Conservation (phyloP, 139 green algal species). For the Chlamydomonas sp. region DNA sequence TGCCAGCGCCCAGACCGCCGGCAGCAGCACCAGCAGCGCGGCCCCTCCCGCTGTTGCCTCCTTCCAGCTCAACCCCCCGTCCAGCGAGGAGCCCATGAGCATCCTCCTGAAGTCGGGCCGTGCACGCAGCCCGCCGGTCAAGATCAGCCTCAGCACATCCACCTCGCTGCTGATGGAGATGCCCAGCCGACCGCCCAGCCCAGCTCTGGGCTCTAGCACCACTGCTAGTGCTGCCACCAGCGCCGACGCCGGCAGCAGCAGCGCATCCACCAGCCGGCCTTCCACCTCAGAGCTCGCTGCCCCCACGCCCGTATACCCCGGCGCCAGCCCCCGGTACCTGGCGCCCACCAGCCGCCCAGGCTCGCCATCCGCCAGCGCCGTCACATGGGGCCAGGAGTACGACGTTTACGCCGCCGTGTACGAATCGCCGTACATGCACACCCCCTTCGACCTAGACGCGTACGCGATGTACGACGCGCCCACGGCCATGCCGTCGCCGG, state of each 20-base stretch:
- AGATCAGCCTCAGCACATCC: slow-evolving; percentile 25
- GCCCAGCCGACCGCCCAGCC: background rate
- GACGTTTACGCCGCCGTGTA: slow-evolving; percentile 18
- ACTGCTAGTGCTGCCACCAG: background rate
- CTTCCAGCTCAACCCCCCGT: background rate
- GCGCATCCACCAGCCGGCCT: background rate
- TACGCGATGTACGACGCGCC: slow-evolving; percentile 19
- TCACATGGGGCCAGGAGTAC: slow-evolving; percentile 20
- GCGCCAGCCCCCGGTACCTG: background rate
- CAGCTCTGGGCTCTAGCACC: background rate
- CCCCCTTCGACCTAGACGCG: slow-evolving; percentile 23
- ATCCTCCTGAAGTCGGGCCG: background rate
- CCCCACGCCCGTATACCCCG: background rate
- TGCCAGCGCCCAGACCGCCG: background rate
- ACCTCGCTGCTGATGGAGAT: slow-evolving; percentile 20
- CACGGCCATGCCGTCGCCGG: too few species aligned
- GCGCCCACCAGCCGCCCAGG: background rate
- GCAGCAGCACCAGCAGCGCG: background rate
- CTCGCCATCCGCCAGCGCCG: background rate
- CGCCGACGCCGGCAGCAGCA: background rate
- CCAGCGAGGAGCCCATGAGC: background rate
- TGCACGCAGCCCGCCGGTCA: slow-evolving; percentile 11
- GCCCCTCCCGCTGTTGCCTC: background rate
- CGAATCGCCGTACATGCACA: slow-evolving; percentile 32
- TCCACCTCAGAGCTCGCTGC: too few species aligned